Percentiles rank a stretch among this genome's conserved stretches.
These are phyloP conservation scores for Paraglomus occultum DNA, from an alignment of 192 early-diverging fungal genomes.

Conservation along the genomic window DNA sequence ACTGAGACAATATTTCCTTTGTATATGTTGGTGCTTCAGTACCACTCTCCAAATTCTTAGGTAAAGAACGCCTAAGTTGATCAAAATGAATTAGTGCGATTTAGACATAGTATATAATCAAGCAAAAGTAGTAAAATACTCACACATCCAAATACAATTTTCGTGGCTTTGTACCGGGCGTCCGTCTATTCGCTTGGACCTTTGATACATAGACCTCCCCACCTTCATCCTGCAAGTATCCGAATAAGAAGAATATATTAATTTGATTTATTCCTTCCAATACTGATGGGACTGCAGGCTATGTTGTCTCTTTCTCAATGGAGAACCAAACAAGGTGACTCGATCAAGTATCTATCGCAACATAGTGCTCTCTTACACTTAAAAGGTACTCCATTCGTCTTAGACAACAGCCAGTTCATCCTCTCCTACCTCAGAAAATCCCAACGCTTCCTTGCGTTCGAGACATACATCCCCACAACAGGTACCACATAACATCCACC, in stretches of 20 bases:
- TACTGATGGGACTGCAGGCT: no score
- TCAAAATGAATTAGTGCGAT: background rate
- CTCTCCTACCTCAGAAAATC: background rate
- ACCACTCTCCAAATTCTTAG: constrained; percentile 15
- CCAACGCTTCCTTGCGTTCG: background rate
- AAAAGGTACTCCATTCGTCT: no score
- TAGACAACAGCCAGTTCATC: no score
- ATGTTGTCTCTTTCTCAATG: no score
- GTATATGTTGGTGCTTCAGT: constrained; percentile 13
- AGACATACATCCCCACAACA: background rate
- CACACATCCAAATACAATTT: constrained; percentile 12
- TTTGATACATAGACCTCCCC: constrained; percentile 17
- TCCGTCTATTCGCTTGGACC: constrained; percentile 1
- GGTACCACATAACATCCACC: background rate
- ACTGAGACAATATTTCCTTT: constrained; percentile 18
- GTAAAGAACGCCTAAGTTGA: constrained; percentile 9
- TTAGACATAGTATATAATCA: background rate
- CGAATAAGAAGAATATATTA: background rate
- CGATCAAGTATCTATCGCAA: no score
- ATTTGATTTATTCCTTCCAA: no score
- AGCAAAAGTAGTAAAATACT: background rate
- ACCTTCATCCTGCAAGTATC: constrained; percentile 20
- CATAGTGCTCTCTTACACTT: no score
- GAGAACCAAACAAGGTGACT: no score
- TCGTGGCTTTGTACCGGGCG: constrained; percentile 7